phyloP scores from a whole-genome alignment of 1,284 basidiomycete genomes.

The Farysia itapuensis region DNA sequence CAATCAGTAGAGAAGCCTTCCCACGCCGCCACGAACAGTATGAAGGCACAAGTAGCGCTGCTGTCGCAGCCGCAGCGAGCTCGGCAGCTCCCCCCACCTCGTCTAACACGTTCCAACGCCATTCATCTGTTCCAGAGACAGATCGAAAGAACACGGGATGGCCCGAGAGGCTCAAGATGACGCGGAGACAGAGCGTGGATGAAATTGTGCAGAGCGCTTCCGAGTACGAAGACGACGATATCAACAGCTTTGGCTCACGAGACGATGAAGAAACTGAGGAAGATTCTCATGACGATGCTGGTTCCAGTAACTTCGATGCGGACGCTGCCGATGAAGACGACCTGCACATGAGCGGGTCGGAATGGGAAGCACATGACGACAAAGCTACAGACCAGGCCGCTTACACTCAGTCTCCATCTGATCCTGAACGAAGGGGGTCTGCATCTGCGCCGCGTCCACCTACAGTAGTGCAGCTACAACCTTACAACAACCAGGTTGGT shows the following conservation, averaged over 20 bases:
- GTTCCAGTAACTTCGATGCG: conserved; percentile 5
- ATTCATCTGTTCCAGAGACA: conserved; percentile 34
- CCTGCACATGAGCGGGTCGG: conserved; percentile 32
- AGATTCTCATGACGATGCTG: conserved; percentile 14
- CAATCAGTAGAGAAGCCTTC: too few species aligned
- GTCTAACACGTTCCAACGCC: conserved; percentile 19
- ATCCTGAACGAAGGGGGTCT: background rate
- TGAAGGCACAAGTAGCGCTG: too few species aligned
- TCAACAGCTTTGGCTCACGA: conserved; percentile 12
- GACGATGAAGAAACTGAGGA: conserved; percentile 2
- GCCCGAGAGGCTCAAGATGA: conserved; percentile 20
- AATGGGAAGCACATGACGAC: conserved; percentile 16
- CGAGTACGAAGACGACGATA: conserved; percentile 33
- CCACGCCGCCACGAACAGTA: too few species aligned
- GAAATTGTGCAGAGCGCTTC: conserved; percentile 16
- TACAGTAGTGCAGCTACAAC: conserved; percentile 77
- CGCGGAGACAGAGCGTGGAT: conserved; percentile 26
- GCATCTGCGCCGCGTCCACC: conserved; percentile 14
- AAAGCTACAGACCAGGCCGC: background rate
- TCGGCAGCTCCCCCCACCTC: conserved; percentile 1
- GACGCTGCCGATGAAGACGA: conserved; percentile 28
- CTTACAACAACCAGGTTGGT: conserved; percentile 96
- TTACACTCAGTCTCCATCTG: background rate
- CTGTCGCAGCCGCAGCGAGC: background rate
- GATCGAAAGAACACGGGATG: conserved; percentile 20